These are phyloP conservation scores for Claviceps arundinis DNA, from an alignment of 2,329 filamentous ascomycete species.

Conservation along the genomic window DNA sequence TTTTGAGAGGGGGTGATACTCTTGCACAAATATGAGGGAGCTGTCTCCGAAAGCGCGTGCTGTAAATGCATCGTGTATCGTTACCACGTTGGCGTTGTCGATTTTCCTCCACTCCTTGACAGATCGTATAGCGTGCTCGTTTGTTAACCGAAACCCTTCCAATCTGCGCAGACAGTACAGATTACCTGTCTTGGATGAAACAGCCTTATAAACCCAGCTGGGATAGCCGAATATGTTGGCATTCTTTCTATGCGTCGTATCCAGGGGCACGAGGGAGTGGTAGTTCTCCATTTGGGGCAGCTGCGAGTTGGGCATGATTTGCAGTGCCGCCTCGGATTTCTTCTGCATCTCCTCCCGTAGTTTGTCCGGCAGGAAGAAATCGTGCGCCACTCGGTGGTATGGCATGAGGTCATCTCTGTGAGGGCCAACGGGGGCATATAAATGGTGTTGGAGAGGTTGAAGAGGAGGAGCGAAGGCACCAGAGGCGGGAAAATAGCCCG, in stretches of 20 bases:
- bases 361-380: constrained; percentile 84
- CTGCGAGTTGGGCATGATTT: constrained; percentile 66
- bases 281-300: constrained; percentile 76
- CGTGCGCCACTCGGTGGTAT: constrained; percentile 77
- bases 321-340: constrained; percentile 72
- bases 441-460: constrained; percentile 74
- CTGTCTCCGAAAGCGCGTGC: constrained; percentile 87
- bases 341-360: constrained; percentile 79
- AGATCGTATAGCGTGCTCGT: constrained; percentile 74
- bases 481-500: constrained; percentile 54
- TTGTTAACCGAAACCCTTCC: constrained; percentile 79
- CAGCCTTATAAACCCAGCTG: constrained; percentile 92
- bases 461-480: constrained; percentile 35
- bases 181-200: constrained; percentile 75
- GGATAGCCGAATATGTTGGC: constrained; percentile 71
- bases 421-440: constrained; percentile 81
- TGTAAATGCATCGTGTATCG: constrained; percentile 84
- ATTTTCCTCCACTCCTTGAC: constrained; percentile 86
- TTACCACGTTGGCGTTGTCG: constrained; percentile 68
- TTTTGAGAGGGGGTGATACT: constrained; percentile 84
- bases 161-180: constrained; percentile 79
- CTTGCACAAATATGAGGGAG: constrained; percentile 84
- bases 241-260: constrained; percentile 68
- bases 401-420: constrained; percentile 66
- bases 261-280: constrained; percentile 81